These are phyloP conservation scores for Setaria viridis DNA, from an alignment of 202 grass and related monocot species.

Conservation along the genomic window DNA sequence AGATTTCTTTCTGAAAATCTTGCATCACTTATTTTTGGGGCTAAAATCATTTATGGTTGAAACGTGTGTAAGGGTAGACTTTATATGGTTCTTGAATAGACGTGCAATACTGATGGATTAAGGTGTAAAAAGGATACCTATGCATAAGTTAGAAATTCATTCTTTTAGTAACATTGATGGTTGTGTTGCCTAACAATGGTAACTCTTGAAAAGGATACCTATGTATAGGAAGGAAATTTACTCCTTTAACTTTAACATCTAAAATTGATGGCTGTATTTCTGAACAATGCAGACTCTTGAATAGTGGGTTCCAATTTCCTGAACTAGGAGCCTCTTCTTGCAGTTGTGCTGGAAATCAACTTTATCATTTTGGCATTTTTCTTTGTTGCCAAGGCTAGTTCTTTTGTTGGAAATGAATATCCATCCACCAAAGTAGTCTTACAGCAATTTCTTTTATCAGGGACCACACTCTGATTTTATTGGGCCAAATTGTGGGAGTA, in stretches of 20 bases:
- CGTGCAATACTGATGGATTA: slow-evolving; percentile 1
- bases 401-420: slow-evolving; percentile 29
- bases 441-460: slow-evolving; percentile 47
- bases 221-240: background rate
- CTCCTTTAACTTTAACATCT: background rate
- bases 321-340: background rate
- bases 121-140: slow-evolving; percentile 7
- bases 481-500: slow-evolving; percentile 89
- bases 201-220: slow-evolving; percentile 16
- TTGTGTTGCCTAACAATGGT: background rate
- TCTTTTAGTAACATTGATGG: background rate
- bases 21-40: background rate
- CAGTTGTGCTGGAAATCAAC: background rate
- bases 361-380: slow-evolving; percentile 7
- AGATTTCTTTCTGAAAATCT: background rate
- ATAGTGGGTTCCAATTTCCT: slow-evolving; percentile 11
- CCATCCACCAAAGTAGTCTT: slow-evolving; percentile 23
- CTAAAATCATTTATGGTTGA: background rate
- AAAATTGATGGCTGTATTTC: background rate
- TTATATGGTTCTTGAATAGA: background rate
- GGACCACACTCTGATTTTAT: slow-evolving; percentile 91
- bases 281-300: slow-evolving; percentile 5
- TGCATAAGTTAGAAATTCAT: background rate
- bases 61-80: slow-evolving; percentile 17
- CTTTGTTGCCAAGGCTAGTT: background rate